These are phyloP conservation scores for Curvularia spicifera DNA, from an alignment of 2,329 filamentous ascomycete genomes.

Conservation along the genomic window DNA sequence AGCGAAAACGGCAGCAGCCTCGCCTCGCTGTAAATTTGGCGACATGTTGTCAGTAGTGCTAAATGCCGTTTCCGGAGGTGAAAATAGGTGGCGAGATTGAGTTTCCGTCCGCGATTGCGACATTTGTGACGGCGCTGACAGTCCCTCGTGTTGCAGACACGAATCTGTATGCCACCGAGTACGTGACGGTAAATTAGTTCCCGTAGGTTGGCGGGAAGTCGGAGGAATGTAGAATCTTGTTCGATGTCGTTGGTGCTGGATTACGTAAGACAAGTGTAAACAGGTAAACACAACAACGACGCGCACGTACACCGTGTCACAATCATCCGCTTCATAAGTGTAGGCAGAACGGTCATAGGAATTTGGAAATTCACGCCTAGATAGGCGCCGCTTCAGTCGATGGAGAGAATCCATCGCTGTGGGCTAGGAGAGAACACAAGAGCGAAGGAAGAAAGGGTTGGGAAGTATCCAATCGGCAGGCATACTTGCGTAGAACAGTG, in stretches of 20 bases:
- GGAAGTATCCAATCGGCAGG: conserved; percentile 2
- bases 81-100: conserved; percentile 7
- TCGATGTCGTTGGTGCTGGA: not conserved
- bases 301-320: not conserved
- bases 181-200: conserved; percentile 5
- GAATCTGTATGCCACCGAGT: conserved; percentile 5
- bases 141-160: conserved; percentile 2
- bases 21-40: conserved; percentile 2
- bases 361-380: not conserved
- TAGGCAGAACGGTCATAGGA: not conserved
- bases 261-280: not conserved
- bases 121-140: conserved; percentile 5
- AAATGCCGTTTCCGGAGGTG: conserved; percentile 7
- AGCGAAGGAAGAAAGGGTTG: not conserved
- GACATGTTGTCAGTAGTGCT: not conserved
- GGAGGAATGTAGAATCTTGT: conserved; percentile 4
- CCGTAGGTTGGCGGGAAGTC: conserved; percentile 3
- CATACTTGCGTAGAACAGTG: not conserved
- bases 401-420: conserved; percentile 2
- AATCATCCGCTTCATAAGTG: not conserved
- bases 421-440: not conserved
- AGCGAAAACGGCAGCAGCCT: conserved; percentile 3
- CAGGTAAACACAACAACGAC: not conserved
- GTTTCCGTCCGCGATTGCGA: conserved; percentile 3
- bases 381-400: conserved; percentile 3